These are phyloP conservation scores for Casaregolazyma lundiana DNA, from an alignment of 1,139 yeast genomes.

Conservation along the genomic window DNA sequence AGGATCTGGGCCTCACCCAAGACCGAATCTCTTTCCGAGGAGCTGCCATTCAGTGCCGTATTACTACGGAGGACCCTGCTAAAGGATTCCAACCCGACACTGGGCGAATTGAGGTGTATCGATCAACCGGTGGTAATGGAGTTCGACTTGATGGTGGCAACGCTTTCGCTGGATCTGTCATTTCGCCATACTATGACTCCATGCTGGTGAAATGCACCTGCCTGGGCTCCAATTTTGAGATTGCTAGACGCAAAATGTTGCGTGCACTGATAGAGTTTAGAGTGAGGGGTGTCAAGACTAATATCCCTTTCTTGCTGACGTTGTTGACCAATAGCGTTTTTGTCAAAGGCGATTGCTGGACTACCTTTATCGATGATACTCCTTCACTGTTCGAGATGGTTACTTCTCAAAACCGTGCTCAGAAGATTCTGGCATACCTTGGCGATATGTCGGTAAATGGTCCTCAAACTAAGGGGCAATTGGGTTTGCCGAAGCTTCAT, in stretches of 20 bases:
- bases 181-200: slow-evolving; percentile 96
- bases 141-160: slow-evolving; percentile 98
- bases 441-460: slow-evolving; percentile 96
- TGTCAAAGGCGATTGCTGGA: slow-evolving; percentile 89
- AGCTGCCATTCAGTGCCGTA: slow-evolving; percentile 98
- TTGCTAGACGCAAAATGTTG: slow-evolving; percentile 95
- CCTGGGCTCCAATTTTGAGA: slow-evolving; percentile 93
- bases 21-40: slow-evolving; percentile 95
- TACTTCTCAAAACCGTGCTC: slow-evolving; percentile 93
- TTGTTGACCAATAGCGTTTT: slow-evolving; percentile 88
- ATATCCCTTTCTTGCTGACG: slow-evolving; percentile 94
- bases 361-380: slow-evolving; percentile 97
- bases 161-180: slow-evolving; percentile 97
- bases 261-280: slow-evolving; percentile 95
- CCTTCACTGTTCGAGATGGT: slow-evolving; percentile 95
- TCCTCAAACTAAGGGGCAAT: slow-evolving; percentile 89
- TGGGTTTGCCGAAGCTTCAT: slow-evolving; percentile 79
- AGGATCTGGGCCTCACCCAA: slow-evolving; percentile 86
- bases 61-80: slow-evolving; percentile 96
- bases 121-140: slow-evolving; percentile 99
- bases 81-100: slow-evolving; percentile 98
- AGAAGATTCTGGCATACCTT: slow-evolving; percentile 79
- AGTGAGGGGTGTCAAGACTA: slow-evolving; percentile 97
- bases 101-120: slow-evolving; percentile 95
- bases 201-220: slow-evolving; percentile 98